Evolutionary conservation across 345 rosid genomes (phyloP).

Genomic region (Murraya paniculata): DNA sequence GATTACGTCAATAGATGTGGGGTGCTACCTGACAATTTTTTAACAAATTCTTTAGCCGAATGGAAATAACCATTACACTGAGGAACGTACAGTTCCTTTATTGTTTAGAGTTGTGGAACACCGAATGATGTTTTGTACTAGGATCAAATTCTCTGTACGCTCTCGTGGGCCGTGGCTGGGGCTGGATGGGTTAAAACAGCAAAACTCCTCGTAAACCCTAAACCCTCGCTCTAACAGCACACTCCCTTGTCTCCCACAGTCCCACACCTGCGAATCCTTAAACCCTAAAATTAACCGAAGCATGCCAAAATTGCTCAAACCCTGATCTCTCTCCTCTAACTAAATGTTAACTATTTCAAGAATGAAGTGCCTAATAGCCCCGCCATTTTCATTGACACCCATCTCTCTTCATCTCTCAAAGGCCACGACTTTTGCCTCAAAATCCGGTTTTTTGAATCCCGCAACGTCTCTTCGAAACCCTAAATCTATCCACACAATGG

Average conservation of each 20-base stretch:
- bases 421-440: conserved; percentile 24
- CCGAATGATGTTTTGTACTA: too few relatives aligned
- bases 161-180: too few relatives aligned
- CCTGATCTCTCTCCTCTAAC: background rate
- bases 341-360: conserved; percentile 40
- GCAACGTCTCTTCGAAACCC: conserved; percentile 6
- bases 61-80: too few relatives aligned
- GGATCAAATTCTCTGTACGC: too few relatives aligned
- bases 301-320: conserved; percentile 15
- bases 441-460: conserved; percentile 15
- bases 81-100: too few relatives aligned
- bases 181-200: too few relatives aligned
- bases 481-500: conserved; percentile 11
- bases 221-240: too few relatives aligned
- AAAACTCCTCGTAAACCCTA: too few relatives aligned
- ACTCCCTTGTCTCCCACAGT: background rate
- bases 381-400: conserved; percentile 29
- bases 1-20: too few relatives aligned
- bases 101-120: too few relatives aligned
- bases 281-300: conserved; percentile 34
- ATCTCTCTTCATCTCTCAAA: conserved; percentile 24
- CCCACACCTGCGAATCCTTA: background rate
- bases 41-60: too few relatives aligned
- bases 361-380: conserved; percentile 46
- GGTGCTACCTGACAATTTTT: too few relatives aligned